Evolutionary conservation across 768 basidiomycete genomes (phyloP).

Genomic region (Porpolomopsis calyptriformis): DNA sequence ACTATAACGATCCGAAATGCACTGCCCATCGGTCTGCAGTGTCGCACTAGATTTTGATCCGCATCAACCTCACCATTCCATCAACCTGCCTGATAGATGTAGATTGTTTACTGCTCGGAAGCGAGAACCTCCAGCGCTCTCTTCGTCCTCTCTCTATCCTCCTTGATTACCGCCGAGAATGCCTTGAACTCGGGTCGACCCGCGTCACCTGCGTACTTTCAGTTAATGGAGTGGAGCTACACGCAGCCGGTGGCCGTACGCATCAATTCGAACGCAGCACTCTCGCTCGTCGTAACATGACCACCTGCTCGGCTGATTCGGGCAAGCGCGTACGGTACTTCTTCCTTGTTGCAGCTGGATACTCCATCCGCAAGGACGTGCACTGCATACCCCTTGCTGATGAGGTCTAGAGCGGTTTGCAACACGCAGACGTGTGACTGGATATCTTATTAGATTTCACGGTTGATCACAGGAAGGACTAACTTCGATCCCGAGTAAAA

Average conservation of each 20-base stretch:
- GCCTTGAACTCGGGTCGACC: conserved; percentile 54
- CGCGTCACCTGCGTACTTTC: conserved; percentile 34
- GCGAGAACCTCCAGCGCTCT: conserved; percentile 26
- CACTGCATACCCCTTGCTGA: conserved; percentile 33
- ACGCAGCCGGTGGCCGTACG: conserved; percentile 15
- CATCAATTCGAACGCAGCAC: conserved; percentile 67
- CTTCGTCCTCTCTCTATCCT: conserved; percentile 57
- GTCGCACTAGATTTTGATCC: too few species aligned
- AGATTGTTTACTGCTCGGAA: too few species aligned
- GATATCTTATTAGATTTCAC: conserved; percentile 2
- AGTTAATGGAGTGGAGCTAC: background rate
- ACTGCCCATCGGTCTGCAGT: too few species aligned
- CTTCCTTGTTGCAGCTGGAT: conserved; percentile 70
- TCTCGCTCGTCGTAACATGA: conserved; percentile 71
- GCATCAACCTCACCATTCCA: too few species aligned
- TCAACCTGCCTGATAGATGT: too few species aligned
- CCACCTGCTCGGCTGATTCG: conserved; percentile 66
- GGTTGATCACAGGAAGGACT: conserved; percentile 12
- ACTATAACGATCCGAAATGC: too few species aligned
- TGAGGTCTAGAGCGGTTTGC: conserved; percentile 68
- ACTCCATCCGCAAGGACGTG: conserved; percentile 79
- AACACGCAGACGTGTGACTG: conserved; percentile 86
- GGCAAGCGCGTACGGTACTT: conserved; percentile 65
- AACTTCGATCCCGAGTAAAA: conserved; percentile 87
- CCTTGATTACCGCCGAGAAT: conserved; percentile 65